phyloP scores from a whole-genome alignment of 2,329 filamentous ascomycete genomes.

The Diaporthe sp. region DNA sequence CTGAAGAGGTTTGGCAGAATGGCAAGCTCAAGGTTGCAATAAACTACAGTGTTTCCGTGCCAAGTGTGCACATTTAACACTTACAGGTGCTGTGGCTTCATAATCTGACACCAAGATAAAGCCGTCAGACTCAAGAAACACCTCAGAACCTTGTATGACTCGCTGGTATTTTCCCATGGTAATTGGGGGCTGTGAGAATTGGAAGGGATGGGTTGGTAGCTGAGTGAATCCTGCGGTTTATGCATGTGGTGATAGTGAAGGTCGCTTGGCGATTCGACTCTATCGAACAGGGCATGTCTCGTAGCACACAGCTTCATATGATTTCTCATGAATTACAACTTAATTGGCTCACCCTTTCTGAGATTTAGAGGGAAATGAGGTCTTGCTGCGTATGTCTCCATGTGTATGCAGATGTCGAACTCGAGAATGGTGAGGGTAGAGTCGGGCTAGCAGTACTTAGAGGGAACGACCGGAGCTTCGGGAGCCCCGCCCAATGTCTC shows the following conservation, averaged over 20 bases:
- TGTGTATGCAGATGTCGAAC: not conserved
- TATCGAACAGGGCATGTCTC: not conserved
- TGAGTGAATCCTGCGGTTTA: not conserved
- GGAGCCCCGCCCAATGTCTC: conserved; percentile 9
- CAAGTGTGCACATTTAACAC: not conserved
- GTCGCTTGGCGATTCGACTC: not conserved
- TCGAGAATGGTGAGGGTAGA: not conserved
- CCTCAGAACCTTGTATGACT: not conserved
- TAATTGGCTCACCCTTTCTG: no score
- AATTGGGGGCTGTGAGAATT: no score
- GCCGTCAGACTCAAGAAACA: not conserved
- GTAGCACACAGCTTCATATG: not conserved
- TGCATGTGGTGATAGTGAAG: not conserved
- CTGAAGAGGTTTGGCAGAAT: not conserved
- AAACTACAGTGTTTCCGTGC: not conserved
- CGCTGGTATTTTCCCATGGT: no score
- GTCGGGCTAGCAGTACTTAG: not conserved
- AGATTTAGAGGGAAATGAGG: not conserved
- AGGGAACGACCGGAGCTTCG: not conserved
- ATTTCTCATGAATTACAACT: no score
- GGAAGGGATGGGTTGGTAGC: no score
- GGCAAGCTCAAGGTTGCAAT: not conserved
- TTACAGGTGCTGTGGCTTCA: not conserved
- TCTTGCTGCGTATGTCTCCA: no score
- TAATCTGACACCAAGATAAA: not conserved